Evolutionary conservation across 139 green algal genomes (phyloP).

Genomic region (Chlamydomonas sphaeroides): DNA sequence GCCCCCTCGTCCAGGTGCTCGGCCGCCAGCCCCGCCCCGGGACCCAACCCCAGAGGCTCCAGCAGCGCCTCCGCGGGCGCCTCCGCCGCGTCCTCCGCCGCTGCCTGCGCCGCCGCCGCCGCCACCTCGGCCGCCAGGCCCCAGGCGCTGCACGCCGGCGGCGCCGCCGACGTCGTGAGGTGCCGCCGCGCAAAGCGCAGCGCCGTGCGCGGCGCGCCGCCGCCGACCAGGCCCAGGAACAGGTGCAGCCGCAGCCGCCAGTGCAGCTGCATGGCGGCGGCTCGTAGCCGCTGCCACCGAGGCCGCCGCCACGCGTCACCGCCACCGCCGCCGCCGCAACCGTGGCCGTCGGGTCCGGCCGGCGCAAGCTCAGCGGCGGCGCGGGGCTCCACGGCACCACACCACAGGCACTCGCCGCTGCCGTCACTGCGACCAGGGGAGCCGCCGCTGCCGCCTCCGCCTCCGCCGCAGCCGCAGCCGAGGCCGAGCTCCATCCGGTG

Average conservation of each 20-base stretch:
- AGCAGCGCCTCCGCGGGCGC: no score
- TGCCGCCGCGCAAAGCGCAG: constrained; percentile 23
- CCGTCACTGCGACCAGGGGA: no score
- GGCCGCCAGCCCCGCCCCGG: no score
- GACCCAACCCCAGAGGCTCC: no score
- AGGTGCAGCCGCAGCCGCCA: constrained; percentile 22
- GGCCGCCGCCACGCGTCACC: neutral
- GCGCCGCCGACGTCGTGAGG: neutral
- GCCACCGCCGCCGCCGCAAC: neutral
- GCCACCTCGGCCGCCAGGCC: neutral
- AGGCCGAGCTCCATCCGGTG: neutral
- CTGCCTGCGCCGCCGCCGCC: neutral
- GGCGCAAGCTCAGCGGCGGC: constrained; percentile 8
- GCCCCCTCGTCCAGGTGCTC: no score
- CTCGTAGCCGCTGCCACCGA: neutral
- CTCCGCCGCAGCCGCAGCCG: no score
- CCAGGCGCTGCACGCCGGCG: constrained; percentile 21
- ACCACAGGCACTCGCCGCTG: neutral
- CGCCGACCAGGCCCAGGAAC: neutral
- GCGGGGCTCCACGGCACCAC: no score
- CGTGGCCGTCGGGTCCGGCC: neutral
- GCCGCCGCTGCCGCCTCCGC: no score
- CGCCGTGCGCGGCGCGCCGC: constrained; percentile 6
- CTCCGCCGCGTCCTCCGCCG: no score
- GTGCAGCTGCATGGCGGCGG: neutral